Evolutionary conservation across 139 green algal species (phyloP).

Genomic region (Chlorella sorokiniana): DNA sequence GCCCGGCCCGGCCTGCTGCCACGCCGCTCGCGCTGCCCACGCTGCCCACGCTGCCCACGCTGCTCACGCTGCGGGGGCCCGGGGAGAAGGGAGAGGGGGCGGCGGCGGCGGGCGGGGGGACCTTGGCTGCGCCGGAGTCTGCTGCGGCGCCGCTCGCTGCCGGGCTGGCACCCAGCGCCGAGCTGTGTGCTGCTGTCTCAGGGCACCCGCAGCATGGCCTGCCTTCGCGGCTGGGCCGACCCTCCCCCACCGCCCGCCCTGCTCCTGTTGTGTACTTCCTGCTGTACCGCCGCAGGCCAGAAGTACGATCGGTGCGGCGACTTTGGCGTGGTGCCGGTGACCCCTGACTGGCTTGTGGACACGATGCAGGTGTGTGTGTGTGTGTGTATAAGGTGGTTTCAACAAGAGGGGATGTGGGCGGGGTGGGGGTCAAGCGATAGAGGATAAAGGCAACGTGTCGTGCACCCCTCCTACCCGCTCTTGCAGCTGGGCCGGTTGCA

Average conservation of each 20-base stretch:
- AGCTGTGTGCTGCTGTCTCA: too few relatives aligned
- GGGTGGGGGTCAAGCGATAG: neutral
- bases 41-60: too few relatives aligned
- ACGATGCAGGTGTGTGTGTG: conserved; percentile 10
- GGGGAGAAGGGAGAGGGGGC: too few relatives aligned
- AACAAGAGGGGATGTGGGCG: neutral
- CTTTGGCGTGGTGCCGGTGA: conserved; percentile 52
- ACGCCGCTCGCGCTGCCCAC: too few relatives aligned
- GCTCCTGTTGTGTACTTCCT: neutral
- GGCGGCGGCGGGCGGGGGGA: too few relatives aligned
- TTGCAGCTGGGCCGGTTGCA: conserved; percentile 1
- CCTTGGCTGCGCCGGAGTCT: too few relatives aligned
- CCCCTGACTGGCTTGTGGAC: conserved; percentile 56
- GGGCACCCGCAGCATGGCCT: too few relatives aligned
- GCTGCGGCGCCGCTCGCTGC: too few relatives aligned
- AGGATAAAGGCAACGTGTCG: too few relatives aligned
- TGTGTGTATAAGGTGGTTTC: neutral
- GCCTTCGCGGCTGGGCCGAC: too few relatives aligned
- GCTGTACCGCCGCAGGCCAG: conserved; percentile 1
- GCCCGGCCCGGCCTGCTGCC: neutral
- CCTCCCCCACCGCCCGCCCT: neutral
- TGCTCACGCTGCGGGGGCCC: too few relatives aligned
- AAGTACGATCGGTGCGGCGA: conserved; percentile 35
- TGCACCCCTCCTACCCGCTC: neutral
- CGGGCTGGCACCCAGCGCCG: too few relatives aligned